A percentile compares a stretch with the other conserved stretches of the same genome.
Conservation (phyloP, 2,329 filamentous ascomycete genomes). For the Hymenoscyphus linearis region DNA sequence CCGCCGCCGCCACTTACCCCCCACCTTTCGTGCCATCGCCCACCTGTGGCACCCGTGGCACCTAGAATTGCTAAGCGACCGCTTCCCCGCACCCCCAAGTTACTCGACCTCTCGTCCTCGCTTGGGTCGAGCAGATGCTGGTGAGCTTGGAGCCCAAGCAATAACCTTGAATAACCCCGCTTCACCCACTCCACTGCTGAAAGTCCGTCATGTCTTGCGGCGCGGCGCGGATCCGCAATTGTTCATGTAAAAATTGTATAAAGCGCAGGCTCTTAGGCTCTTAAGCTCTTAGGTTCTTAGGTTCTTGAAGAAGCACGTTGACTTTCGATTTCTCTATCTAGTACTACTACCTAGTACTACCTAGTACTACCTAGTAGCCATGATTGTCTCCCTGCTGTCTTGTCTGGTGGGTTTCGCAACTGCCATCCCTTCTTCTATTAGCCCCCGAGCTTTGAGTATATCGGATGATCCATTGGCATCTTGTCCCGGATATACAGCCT, state of each 20-base stretch:
- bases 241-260: not conserved
- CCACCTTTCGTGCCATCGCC: no score
- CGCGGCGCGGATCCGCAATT: not conserved
- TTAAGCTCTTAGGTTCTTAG: not conserved
- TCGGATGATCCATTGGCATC: not conserved
- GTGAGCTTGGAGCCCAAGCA: no score
- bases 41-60: no score
- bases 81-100: no score
- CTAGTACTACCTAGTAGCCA: no score
- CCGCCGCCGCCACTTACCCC: no score
- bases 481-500: conserved; percentile 64
- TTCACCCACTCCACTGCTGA: not conserved
- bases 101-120: no score
- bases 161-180: not conserved
- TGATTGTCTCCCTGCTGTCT: not conserved
- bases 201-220: not conserved
- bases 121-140: no score
- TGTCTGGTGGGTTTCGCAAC: not conserved
- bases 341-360: no score
- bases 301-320: not conserved
- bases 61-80: no score
- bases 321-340: not conserved
- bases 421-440: not conserved
- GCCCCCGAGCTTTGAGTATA: not conserved
- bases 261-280: not conserved